Percentiles rank a stretch among this genome's conserved stretches.
Evolutionary conservation across 2,329 filamentous ascomycete genomes (phyloP).

Genomic region (Clarireedia monteithiana): DNA sequence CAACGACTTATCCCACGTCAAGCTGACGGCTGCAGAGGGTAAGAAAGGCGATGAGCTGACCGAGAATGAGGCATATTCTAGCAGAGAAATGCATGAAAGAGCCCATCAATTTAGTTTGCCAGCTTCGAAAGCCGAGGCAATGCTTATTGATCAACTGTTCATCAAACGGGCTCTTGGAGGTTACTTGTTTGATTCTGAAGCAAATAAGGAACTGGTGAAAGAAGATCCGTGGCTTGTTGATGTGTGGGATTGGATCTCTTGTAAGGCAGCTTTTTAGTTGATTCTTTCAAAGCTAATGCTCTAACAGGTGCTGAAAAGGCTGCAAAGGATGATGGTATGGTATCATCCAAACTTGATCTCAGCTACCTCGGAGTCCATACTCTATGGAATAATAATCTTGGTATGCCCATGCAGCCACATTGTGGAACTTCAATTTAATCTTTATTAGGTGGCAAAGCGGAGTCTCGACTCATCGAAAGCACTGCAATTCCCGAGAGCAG

Average conservation of each 20-base stretch:
- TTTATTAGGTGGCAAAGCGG: conserved; percentile 39
- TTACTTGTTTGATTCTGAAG: conserved; percentile 55
- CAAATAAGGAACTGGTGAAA: conserved; percentile 58
- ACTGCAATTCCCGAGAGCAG: conserved; percentile 36
- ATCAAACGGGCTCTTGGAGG: conserved; percentile 52
- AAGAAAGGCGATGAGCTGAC: background rate
- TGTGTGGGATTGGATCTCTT: conserved; percentile 69
- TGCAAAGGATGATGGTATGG: conserved; percentile 62
- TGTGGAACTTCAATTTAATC: background rate
- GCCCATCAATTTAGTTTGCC: conserved; percentile 36
- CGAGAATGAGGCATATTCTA: conserved; percentile 32
- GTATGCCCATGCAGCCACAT: conserved; percentile 30
- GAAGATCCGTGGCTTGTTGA: conserved; percentile 71
- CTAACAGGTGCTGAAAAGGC: conserved; percentile 51
- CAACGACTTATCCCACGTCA: too few relatives aligned
- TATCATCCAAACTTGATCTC: conserved; percentile 58
- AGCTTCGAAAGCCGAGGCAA: conserved; percentile 11
- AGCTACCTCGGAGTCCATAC: conserved; percentile 67
- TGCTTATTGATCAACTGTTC: conserved; percentile 42
- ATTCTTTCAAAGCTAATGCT: background rate
- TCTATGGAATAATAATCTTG: conserved; percentile 65
- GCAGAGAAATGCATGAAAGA: conserved; percentile 48
- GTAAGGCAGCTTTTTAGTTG: conserved; percentile 35
- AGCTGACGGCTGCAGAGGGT: conserved; percentile 1
- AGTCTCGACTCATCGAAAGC: conserved; percentile 40